Conservation (phyloP, 805 yeast species). For the Myxozyma neglecta region DNA sequence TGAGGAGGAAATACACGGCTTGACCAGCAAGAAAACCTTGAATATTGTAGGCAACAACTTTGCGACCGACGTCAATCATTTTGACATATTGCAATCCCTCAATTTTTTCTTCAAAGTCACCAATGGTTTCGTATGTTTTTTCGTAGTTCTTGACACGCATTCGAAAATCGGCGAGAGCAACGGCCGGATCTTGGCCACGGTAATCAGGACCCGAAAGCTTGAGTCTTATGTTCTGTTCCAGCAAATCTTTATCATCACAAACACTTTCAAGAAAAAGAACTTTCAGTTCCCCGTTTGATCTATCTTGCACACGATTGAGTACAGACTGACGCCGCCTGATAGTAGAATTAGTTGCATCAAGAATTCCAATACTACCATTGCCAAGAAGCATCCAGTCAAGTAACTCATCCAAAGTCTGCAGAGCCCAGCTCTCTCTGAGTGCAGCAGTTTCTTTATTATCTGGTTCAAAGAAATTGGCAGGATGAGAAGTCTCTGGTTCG, state of each 20-base stretch:
- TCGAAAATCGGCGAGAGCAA: conserved; percentile 78
- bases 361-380: conserved; percentile 86
- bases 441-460: conserved; percentile 62
- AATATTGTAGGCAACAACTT: conserved; percentile 87
- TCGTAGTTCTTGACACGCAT: conserved; percentile 81
- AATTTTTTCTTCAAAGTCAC: conserved; percentile 65
- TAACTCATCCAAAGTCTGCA: conserved; percentile 83
- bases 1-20: conserved; percentile 82
- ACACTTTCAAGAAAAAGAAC: conserved; percentile 83
- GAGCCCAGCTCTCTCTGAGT: conserved; percentile 91
- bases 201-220: conserved; percentile 94
- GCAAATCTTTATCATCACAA: conserved; percentile 74
- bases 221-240: conserved; percentile 79
- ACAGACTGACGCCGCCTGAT: conserved; percentile 66
- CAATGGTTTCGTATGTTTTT: conserved; percentile 86
- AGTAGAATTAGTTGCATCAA: conserved; percentile 93
- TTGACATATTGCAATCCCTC: conserved; percentile 79
- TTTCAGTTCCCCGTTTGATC: conserved; percentile 52
- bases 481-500: conserved; percentile 47
- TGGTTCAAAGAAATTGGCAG: conserved; percentile 85
- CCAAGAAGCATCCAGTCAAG: conserved; percentile 77
- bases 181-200: conserved; percentile 73
- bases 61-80: conserved; percentile 94
- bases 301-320: conserved; percentile 41
- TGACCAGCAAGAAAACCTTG: conserved; percentile 89